Percentiles rank a stretch among this genome's conserved stretches.
Evolutionary conservation across 257 asterid genomes (phyloP).

Genomic region (Petunia axillaris): DNA sequence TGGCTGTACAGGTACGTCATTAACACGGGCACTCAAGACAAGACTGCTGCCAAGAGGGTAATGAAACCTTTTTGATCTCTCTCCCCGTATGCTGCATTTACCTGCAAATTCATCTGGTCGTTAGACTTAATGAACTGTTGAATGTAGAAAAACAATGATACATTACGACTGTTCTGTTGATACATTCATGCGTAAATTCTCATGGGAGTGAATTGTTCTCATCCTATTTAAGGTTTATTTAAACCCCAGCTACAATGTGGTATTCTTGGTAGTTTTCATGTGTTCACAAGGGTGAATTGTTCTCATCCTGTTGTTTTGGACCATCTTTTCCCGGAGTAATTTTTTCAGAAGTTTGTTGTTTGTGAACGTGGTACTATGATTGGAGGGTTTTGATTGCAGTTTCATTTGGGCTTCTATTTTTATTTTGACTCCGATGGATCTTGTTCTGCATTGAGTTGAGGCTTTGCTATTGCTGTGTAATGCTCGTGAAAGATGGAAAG

Average conservation of each 20-base stretch:
- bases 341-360: not conserved
- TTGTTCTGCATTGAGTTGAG: not conserved
- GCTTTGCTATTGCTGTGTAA: not conserved
- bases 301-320: not conserved
- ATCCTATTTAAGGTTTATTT: slow-evolving; percentile 5
- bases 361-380: not conserved
- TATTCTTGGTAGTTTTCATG: not conserved
- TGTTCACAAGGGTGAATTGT: not conserved
- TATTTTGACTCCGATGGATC: not conserved
- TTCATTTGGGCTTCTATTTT: slow-evolving; percentile 2
- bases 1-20: slow-evolving; percentile 69
- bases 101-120: not conserved
- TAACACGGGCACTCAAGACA: slow-evolving; percentile 86
- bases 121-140: not conserved
- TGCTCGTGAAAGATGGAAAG: not conserved
- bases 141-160: not conserved
- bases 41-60: slow-evolving; percentile 91
- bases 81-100: not conserved
- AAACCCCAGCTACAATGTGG: not conserved
- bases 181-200: not conserved
- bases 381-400: not conserved
- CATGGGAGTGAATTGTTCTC: not conserved
- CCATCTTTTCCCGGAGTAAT: not conserved
- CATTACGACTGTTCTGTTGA: slow-evolving; percentile 7
- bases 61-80: slow-evolving; percentile 26